Percentiles rank a stretch among this genome's conserved stretches.
Evolutionary conservation across 2,329 filamentous ascomycete genomes (phyloP).

Genomic region (Daldinia sp.): DNA sequence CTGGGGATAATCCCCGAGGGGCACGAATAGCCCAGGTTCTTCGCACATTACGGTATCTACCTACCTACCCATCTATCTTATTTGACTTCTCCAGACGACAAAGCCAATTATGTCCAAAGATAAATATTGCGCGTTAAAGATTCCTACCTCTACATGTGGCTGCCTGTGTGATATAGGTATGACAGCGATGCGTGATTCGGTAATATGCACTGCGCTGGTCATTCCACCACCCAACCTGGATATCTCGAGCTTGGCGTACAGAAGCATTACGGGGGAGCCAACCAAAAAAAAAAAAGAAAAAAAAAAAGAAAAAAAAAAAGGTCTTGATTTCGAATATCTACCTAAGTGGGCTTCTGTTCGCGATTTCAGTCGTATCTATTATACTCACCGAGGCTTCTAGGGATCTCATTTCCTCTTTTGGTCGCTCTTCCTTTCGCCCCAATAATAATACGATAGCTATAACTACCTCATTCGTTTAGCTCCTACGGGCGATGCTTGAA

Average conservation of each 20-base stretch:
- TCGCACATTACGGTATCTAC: no score
- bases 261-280: not conserved
- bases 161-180: no score
- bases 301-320: not conserved
- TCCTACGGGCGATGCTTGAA: not conserved
- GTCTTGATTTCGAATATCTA: not conserved
- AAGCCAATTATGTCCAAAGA: no score
- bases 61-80: no score
- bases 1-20: constrained; percentile 22
- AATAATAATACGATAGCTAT: not conserved
- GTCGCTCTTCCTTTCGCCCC: not conserved
- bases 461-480: constrained; percentile 25
- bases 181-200: no score
- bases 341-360: not conserved
- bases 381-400: constrained; percentile 8
- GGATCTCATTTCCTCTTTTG: constrained; percentile 8
- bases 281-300: no score
- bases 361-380: not conserved
- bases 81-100: constrained; percentile 15
- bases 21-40: constrained; percentile 7
- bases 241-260: constrained; percentile 15
- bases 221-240: constrained; percentile 1
- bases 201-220: not conserved
- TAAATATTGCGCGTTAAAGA: no score
- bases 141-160: not conserved